Evolutionary conservation across 208 protist genomes (phyloP), one percentile per base, ranked within the genome.

Genomic region (Jaenimonas drosophilae): DNA sequence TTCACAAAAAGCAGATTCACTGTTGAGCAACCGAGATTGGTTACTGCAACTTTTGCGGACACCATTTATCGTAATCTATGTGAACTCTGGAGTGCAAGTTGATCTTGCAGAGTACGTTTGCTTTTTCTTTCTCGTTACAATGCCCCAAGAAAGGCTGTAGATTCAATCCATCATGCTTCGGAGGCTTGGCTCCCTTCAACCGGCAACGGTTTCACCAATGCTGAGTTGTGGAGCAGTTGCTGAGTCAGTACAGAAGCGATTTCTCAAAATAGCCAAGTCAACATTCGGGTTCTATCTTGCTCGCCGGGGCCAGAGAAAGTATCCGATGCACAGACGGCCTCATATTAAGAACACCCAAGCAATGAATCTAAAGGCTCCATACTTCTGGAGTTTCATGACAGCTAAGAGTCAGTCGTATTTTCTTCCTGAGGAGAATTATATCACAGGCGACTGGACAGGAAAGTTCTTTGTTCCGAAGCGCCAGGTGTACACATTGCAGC

Each of bases 371-470:
- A 90, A 76, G 21, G 85, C 81, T 6, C 85, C 85, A 14, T 89
- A 94, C 48, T 90, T 70, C 53, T 94, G 85, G 81, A 82, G 69
- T 21, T 90, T 72, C 33, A 90, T 90, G 85, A 89, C 85, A 7
- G 67, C 76, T 0, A 90, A 90, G 42, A 83, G 76, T 42, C 85
- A 78, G 49, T 52, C 64, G 0, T 63, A 71, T 55, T 94, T 88
- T 33, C 48, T 94, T 6, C 87, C 87, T 0, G 64, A 85, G 42
- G 82, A 94, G 27, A 94, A 94, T 55, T 94, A 94, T 62, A 91
- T 94, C 20, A 91, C 83, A 9, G 87, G 82, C 20, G 87, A 94
- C 29, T 94, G 87, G 83, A 94, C 87, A 3, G 87, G 87, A 0
- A 89, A 90, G 53, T 94, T 91, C 31, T 94, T 91, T 55, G 77